Conservation (phyloP, 768 basidiomycete species). For the Exidia glandulosa region DNA sequence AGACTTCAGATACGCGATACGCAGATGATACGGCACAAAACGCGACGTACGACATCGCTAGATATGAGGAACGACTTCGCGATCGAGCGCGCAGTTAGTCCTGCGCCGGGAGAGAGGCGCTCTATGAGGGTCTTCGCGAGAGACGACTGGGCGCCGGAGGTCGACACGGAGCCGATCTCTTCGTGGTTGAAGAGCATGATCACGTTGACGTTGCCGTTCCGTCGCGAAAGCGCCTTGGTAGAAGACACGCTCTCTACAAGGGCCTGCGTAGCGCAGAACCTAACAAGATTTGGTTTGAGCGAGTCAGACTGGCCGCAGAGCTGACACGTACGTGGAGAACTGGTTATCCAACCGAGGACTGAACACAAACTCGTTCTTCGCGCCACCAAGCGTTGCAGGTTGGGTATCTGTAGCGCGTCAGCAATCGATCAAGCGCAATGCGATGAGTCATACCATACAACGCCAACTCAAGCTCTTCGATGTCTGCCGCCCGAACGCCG, state of each 20-base stretch:
- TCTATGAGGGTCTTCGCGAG: conserved; percentile 74
- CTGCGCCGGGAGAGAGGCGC: conserved; percentile 65
- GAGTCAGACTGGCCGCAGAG: not conserved
- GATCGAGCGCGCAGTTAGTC: conserved; percentile 55
- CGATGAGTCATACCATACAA: conserved; percentile 13
- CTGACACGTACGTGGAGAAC: conserved; percentile 52
- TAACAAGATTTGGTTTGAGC: not conserved
- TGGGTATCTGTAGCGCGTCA: conserved; percentile 48
- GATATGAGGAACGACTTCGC: conserved; percentile 75
- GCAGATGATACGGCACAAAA: not conserved
- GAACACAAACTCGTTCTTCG: conserved; percentile 90
- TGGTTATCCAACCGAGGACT: conserved; percentile 87
- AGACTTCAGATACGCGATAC: not conserved
- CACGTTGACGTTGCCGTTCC: conserved; percentile 68
- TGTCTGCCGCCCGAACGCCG: conserved; percentile 62
- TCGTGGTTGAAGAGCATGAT: conserved; percentile 95
- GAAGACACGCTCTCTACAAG: conserved; percentile 44
- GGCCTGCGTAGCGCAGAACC: conserved; percentile 80
- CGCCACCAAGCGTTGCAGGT: conserved; percentile 70
- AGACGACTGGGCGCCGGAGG: conserved; percentile 77
- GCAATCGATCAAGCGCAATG: not conserved
- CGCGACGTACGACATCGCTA: conserved; percentile 52
- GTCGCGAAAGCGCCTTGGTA: conserved; percentile 19
- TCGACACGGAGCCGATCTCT: conserved; percentile 75
- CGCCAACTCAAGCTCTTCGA: conserved; percentile 92